phyloP scores from a whole-genome alignment of 1,284 basidiomycete species.

The Irpex sp. region DNA sequence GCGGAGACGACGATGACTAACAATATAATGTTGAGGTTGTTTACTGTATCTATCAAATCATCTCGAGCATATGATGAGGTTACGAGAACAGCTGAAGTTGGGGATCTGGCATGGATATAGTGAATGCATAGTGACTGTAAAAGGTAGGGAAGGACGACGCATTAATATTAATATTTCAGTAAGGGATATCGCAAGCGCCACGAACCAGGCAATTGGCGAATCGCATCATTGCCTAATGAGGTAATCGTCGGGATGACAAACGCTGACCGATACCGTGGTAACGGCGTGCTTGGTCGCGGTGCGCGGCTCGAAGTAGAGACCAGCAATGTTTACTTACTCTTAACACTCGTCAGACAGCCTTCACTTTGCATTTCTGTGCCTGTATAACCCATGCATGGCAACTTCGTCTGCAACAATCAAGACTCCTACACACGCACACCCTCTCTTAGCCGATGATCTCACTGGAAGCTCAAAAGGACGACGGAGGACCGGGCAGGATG shows the following conservation, averaged over 20 bases:
- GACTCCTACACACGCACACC: constrained; percentile 64
- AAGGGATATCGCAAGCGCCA: background rate
- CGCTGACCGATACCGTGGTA: background rate
- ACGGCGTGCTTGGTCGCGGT: background rate
- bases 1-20: constrained; percentile 35
- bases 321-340: background rate
- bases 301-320: background rate
- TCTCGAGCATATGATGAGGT: too few species aligned
- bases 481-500: constrained; percentile 31
- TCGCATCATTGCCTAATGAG: background rate
- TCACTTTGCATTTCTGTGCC: background rate
- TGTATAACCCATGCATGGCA: background rate
- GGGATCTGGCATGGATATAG: too few species aligned
- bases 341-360: background rate
- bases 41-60: too few species aligned
- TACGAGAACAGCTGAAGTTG: too few species aligned
- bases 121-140: too few species aligned
- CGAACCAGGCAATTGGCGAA: background rate
- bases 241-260: background rate
- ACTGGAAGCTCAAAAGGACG: constrained; percentile 37
- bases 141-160: too few species aligned
- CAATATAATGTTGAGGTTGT: background rate
- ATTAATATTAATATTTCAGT: too few species aligned
- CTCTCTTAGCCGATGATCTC: constrained; percentile 52
- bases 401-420: background rate